Base-by-base conservation (phyloP, 768 basidiomycete genomes). In the Mycena rosella region DNA sequence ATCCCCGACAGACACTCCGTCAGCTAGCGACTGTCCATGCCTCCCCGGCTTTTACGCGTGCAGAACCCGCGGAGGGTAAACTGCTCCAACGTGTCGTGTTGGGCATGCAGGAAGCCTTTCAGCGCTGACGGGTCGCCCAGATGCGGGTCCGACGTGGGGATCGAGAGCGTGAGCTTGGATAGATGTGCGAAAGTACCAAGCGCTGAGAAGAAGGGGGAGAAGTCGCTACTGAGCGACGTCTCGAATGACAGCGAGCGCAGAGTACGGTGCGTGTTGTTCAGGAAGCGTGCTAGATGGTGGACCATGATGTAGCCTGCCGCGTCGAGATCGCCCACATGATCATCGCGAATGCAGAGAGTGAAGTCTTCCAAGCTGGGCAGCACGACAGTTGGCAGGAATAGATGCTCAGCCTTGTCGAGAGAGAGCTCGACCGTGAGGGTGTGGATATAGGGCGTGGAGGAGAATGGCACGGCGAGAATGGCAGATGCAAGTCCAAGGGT, bases 241-340 rank as follows among this genome's bases (percentile, higher is more conserved):
- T 68, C 61, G 51, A 68, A 63, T n/a, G 61, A 63, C n/a, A 68
- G 22, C 13, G 57, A 58, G 15, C 34, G 61, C 15, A 68, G 67
- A 27, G 51, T 68, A 22, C 27, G 32, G 22, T 68, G 48, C 17
- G 22, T 20, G 42, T 68, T 68, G 61, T 68, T 68, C 3, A 68
- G 40, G 48, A 68, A 68, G 17, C 67, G 67, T 13, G 61, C 55
- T 8, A 63, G 42, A 38, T 63, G 67, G 34, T 68, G 67, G 20
- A 53, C 49, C 60, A 68, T 63, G 42, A 55, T 55, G 61, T 63
- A 63, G 17, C 67, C 67, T 0, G 56, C 60, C 13, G 56, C 51
- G n/a, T 58, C 62, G 26, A 57, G 44, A 45, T 55, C 42, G 10
- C 44, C 61, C 8, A 36, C 56, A 42, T 63, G 49, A 40, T 68